Evolutionary conservation across 805 yeast species (phyloP), one percentile per base, ranked within the genome.

Genomic region (Wickerhamomyces canadensis): DNA sequence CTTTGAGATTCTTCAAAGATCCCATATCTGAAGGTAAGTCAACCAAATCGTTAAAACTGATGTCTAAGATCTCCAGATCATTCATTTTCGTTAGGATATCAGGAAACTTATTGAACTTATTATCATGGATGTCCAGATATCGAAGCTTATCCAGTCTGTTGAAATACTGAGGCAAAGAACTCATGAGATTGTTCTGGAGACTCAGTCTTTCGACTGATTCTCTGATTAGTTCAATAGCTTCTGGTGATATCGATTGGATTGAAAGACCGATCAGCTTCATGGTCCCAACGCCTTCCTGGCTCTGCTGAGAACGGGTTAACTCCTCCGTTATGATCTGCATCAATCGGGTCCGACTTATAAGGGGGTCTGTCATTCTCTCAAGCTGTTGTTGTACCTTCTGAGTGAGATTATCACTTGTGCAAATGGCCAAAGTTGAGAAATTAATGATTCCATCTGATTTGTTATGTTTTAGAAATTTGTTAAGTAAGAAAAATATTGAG

Each of bases 101-200:
- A 0, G 94, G 88, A 31, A 84, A 68, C 32, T 60, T 65, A 3
- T 64, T 46, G 35, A 85, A 66, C 31, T 61, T 54, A 54, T 85
- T 85, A 41, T 68, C 64, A 52, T 84, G 83, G 32, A 85, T 58
- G 55, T 84, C 91, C 39, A 85, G 59, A 44, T 78, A 80, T 37
- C 74, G 64, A 36, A 84, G 58, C 31, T 64, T 59, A 12, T 65
- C 47, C 40, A 82, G 49, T 8, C 61, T 54, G 6, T 57, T 43
- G 50, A 81, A 68, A 33, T 62, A 65, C 2, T 56, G 49, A 0
- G 87, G 84, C 13, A 82, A 54, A 3, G 57, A 52, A 0, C 58
- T 44, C 12, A 82, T 52, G 21, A 59, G 55, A 53, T 81, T 82
- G 36, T 65, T 66, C 37, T 78, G 74, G 16, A 82, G 51, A 3